Evolutionary conservation across 345 rosid species (phyloP), one percentile per base, ranked within the genome.

Genomic region (Mallotus nudiflorus): DNA sequence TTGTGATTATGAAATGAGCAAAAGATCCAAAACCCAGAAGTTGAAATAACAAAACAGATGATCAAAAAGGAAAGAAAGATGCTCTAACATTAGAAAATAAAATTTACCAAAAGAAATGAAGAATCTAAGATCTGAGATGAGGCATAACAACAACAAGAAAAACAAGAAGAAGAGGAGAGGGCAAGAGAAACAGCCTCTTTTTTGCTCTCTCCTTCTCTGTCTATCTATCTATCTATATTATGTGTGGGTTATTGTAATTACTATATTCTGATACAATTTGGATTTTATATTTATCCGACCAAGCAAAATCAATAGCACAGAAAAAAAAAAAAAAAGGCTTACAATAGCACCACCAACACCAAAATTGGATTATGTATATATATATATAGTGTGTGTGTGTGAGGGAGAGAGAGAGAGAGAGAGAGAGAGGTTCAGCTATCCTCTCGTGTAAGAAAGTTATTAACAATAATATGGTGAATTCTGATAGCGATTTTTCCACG

Each of bases 131-230:
- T 80, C 81, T 62, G 83, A 69, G 75, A 78, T 73, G 80, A 81
- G 72, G 84, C 71, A 74, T 67, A 61, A 75, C 63, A 81, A 79
- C 83, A 82, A 80, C 4, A 33, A 69, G 76, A 77, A 72, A 78
- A 81, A 70, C 82, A 69, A 74, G 64, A 60, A 74, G 65, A 81
- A 77, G 83, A 80, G 79, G 77, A 79, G 84, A 82, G 88, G 83
- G 85, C 77, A 73, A 80, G 85, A 40, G 45, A 82, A 80, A 82
- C 3, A 84, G 89, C 90, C 81, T 85, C 65, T 70, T 70, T 37
- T 46, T 77, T 71, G 70, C 71, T 75, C 80, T 77, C 74, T 76
- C 56, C 57, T 65, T 69, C 64, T 73, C 66, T 67, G 11, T 58
- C 33, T 68, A 7, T 57, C 45, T 58, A 28, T 73, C n/a, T 76